phyloP scores from a whole-genome alignment of 257 asterid genomes.

The Solanum rostratum region DNA sequence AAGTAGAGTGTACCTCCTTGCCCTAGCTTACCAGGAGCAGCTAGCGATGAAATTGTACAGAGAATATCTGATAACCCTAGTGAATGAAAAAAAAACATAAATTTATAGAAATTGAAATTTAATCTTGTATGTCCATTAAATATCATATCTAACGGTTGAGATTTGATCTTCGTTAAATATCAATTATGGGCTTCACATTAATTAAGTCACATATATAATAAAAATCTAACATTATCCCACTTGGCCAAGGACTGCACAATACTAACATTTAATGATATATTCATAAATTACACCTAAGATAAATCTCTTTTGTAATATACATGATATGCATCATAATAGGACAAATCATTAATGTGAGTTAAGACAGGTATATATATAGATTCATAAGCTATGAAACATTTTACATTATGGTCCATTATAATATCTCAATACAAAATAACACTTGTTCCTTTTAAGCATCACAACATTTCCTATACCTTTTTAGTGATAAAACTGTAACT shows the following conservation, averaged over 20 bases:
- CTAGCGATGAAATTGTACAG: not conserved
- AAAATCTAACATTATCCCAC: not conserved
- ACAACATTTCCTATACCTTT: too few relatives aligned
- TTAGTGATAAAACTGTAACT: too few relatives aligned
- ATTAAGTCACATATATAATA: not conserved
- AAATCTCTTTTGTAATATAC: not conserved
- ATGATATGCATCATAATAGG: not conserved
- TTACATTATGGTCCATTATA: not conserved
- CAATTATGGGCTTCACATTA: not conserved
- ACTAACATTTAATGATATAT: not conserved
- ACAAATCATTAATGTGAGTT: not conserved
- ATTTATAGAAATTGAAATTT: not conserved
- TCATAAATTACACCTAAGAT: not conserved
- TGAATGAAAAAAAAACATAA: not conserved
- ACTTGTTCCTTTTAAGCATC: too few relatives aligned
- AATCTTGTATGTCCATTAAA: not conserved
- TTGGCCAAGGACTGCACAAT: too few relatives aligned
- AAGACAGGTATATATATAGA: not conserved
- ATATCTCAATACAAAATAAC: not conserved
- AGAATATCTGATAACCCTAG: not conserved
- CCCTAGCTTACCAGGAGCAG: not conserved
- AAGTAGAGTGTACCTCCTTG: not conserved
- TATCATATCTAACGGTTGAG: not conserved
- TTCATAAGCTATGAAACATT: not conserved
- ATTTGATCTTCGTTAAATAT: not conserved